Conservation (phyloP, 1,284 basidiomycete genomes). For the Phenoliferia sp. region DNA sequence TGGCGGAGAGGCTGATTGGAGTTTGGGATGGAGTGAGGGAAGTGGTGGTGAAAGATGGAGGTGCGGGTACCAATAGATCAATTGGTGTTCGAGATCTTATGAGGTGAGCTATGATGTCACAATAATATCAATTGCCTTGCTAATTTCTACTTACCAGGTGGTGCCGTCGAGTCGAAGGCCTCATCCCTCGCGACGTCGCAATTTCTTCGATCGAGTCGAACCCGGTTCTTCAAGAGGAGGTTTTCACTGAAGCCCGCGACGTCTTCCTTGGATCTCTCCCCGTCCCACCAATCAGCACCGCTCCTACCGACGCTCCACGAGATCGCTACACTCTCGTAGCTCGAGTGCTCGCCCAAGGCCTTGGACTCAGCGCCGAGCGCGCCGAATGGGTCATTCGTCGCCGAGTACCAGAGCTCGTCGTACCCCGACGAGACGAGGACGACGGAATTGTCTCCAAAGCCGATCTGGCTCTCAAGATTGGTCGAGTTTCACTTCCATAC, state of each 20-base stretch:
- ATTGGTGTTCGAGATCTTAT: constrained; percentile 81
- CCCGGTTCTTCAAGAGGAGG: constrained; percentile 75
- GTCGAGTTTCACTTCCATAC: constrained; percentile 34
- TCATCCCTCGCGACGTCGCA: constrained; percentile 50
- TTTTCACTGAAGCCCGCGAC: constrained; percentile 84
- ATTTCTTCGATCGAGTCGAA: constrained; percentile 47
- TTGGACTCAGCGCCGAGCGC: constrained; percentile 26
- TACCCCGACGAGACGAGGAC: constrained; percentile 24
- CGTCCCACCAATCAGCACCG: constrained; percentile 39
- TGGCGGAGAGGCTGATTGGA: constrained; percentile 53
- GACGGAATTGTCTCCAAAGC: constrained; percentile 9
- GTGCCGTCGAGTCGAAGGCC: constrained; percentile 64
- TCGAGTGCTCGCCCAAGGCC: constrained; percentile 15
- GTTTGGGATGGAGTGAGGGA: constrained; percentile 58
- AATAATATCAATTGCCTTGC: background rate
- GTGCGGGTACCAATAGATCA: constrained; percentile 44
- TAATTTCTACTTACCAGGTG: constrained; percentile 53
- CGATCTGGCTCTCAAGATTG: constrained; percentile 28
- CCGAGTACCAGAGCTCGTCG: constrained; percentile 30
- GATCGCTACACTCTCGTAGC: constrained; percentile 23
- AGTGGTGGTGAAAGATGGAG: constrained; percentile 34
- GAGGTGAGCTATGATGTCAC: constrained; percentile 14
- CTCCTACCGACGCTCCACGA: background rate
- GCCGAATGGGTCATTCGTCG: constrained; percentile 32
- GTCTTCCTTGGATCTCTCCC: constrained; percentile 74